Conservation (phyloP, 257 asterid genomes). For the Plantago elongata region DNA sequence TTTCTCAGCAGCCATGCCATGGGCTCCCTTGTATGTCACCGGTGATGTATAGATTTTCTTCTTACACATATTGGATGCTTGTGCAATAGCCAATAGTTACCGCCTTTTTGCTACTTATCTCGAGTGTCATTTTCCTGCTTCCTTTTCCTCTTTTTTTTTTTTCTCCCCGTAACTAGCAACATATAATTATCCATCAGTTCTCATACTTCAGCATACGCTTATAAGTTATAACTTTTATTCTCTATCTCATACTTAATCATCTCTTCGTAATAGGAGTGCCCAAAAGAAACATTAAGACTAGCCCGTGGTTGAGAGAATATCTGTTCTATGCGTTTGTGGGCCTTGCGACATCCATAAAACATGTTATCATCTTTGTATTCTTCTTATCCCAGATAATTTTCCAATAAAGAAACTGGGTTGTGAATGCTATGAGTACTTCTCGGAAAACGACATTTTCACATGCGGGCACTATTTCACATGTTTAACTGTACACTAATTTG, state of each 20-base stretch:
- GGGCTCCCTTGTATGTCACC: constrained; percentile 88
- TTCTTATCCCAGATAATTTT: neutral
- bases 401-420: neutral
- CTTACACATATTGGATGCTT: constrained; percentile 13
- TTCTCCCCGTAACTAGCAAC: no score
- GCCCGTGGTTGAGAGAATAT: no score
- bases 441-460: neutral
- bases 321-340: no score
- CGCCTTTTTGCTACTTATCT: neutral
- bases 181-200: neutral
- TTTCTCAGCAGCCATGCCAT: constrained; percentile 92
- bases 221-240: no score
- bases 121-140: neutral
- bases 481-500: neutral
- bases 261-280: no score
- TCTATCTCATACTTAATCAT: no score
- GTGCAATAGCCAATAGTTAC: neutral
- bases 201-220: neutral
- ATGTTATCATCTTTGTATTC: neutral
- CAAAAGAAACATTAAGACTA: no score
- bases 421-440: no score
- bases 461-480: neutral
- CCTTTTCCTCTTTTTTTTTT: neutral
- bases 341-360: neutral
- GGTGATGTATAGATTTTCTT: neutral